Base-by-base conservation (phyloP, 2,329 filamentous ascomycete species). In the Trichothecium roseum region DNA sequence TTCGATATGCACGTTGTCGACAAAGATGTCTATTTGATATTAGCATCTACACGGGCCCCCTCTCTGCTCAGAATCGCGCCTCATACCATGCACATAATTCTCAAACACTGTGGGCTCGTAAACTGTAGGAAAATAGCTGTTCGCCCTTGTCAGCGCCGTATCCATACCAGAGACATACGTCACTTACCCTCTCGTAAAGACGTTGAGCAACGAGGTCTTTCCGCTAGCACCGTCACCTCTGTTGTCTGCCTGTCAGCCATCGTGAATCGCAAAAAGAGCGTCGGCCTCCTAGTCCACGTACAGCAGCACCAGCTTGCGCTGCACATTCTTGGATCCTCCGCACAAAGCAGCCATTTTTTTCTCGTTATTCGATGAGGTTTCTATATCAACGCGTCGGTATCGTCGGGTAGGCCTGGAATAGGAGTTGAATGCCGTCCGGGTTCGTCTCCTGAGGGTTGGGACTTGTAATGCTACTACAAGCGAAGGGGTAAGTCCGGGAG, bases 41-140 rank as follows among this genome's bases (percentile, higher is more conserved):
- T 6, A 9, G 12, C 12, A 15, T 7, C 18, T 27, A 24, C 20
- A 24, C 20, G 6, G 20, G 20, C 6, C 20, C 20, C n/a, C n/a
- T n/a, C n/a, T n/a, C 6, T 24, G 20, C 20, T 24, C 10, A 10
- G 20, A 10, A 24, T 10, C 20, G 20, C 20, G 20, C 27, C 43
- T 37, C 72, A 55, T 72, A 93, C 85, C 87, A 59, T 98, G 89
- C 44, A 98, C 89, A 62, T 96, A 98, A 64, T 98, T 98, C 60
- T 98, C 89, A 62, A 95, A 95, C 45, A 95, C 89, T 26, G 89
- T 98, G 37, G 91, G 91, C 63, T 96, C 88, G 66, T 96, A 96
- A 53, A 96, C 89, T 39, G 89, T 95, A 35, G 89, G 89, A 60
- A 98, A 98, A 62, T 95, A 94, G 44, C 85, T 89, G 50, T 28